Evolutionary conservation across 257 asterid species (phyloP).

Genomic region (Thymus mandschuricus): DNA sequence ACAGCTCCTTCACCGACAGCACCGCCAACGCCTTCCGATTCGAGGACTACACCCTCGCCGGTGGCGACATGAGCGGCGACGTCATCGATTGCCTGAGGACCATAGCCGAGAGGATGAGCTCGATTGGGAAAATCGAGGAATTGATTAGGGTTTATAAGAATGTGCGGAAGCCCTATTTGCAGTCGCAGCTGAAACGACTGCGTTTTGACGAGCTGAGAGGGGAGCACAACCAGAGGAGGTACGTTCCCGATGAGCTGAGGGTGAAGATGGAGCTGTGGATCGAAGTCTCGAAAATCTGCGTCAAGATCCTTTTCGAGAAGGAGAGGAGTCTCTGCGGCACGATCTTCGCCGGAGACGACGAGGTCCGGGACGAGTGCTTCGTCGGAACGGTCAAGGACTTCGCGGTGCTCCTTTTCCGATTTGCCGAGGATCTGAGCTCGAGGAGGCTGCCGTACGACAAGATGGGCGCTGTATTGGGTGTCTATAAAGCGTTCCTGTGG

Average conservation of each 20-base stretch:
- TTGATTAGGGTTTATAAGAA: slow-evolving; percentile 37
- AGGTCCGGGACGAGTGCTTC: slow-evolving; percentile 37
- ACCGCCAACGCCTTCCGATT: slow-evolving; percentile 38
- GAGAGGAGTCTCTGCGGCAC: slow-evolving; percentile 43
- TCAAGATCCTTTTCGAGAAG: slow-evolving; percentile 33
- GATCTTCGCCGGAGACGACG: slow-evolving; percentile 29
- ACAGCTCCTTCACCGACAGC: slow-evolving; percentile 43
- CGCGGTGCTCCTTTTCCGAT: slow-evolving; percentile 35
- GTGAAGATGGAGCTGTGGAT: slow-evolving; percentile 49
- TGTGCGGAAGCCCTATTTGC: slow-evolving; percentile 30
- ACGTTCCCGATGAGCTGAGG: slow-evolving; percentile 35
- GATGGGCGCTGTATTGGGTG: slow-evolving; percentile 38
- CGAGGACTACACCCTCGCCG: slow-evolving; percentile 37
- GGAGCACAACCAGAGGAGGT: slow-evolving; percentile 16
- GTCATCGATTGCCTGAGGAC: slow-evolving; percentile 33
- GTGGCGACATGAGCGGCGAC: slow-evolving; percentile 31
- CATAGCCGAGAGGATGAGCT: slow-evolving; percentile 43
- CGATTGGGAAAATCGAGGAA: slow-evolving; percentile 26
- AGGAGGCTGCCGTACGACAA: slow-evolving; percentile 32
- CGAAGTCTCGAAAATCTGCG: slow-evolving; percentile 45
- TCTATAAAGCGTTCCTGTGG: slow-evolving; percentile 34
- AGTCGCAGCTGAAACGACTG: slow-evolving; percentile 37
- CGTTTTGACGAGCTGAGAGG: slow-evolving; percentile 38
- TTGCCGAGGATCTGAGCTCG: slow-evolving; percentile 36
- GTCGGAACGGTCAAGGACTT: slow-evolving; percentile 46